Base-by-base conservation (phyloP, 495 filamentous ascomycete species). In the Hypomontagnella submonticulosa region DNA sequence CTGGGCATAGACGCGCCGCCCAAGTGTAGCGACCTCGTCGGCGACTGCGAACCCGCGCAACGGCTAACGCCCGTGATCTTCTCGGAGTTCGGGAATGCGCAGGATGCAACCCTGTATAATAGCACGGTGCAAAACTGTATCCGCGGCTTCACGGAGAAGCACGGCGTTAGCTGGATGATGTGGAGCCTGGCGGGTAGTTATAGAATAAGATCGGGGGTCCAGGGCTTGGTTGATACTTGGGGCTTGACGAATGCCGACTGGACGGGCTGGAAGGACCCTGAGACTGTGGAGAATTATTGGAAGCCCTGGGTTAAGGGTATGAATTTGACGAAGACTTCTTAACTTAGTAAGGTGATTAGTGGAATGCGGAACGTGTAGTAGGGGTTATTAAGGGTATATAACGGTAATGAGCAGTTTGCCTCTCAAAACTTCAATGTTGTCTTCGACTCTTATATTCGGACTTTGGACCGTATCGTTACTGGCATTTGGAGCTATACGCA, bases 111-210 rank as follows among this genome's bases (percentile, higher is more conserved):
- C 42, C 57, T 75, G 49, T 75, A 81, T 65, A 69, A 78, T 44
- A 70, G 74, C 37, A 67, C 73, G 4, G 84, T 84, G 61, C 77
- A 77, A 20, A 72, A 69, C 23, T 87, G 85, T 56, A 61, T 87
- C 51, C 69, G 73, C 27, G 66, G 70, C 9, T 84, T 75, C 64
- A 76, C 86, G 15, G 74, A 75, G 46, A 67, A 76, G 48, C 74
- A 79, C 36, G 62, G 79, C 37, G 75, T 83, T 1, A 81, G 83
- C 44, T 88, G 84, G 84, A 80, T 80, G 71, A 72, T 79, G 40
- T 88, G 85, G 84, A 79, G 79, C 3, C 54, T 88, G 32, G 76
- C 77, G 4, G 84, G 84, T 0, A 85, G 83, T 51, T 88, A 88
- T 61, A 85, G 88, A 61, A 79, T 83, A 4, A 69, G 81, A 1